Evolutionary conservation across 2,329 filamentous ascomycete genomes (phyloP).

Genomic region (Aspergillus tamarii): DNA sequence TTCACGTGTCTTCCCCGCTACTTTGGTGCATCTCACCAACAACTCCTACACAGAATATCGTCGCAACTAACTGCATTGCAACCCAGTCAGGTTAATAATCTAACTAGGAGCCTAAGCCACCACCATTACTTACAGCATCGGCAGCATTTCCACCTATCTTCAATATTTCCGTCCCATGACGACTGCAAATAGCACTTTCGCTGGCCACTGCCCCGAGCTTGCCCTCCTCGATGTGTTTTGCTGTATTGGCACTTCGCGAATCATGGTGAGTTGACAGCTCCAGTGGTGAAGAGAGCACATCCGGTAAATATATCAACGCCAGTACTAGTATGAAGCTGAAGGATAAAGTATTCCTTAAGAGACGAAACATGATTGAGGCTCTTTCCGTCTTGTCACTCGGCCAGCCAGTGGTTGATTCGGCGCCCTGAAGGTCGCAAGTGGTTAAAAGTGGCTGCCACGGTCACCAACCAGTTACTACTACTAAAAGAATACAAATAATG

Average conservation of each 20-base stretch:
- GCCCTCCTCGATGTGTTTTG: slow-evolving; percentile 34
- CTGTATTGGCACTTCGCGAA: slow-evolving; percentile 16
- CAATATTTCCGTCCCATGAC: slow-evolving; percentile 68
- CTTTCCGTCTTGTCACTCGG: slow-evolving; percentile 4
- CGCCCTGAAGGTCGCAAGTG: background rate
- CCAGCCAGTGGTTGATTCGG: background rate
- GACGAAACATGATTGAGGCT: slow-evolving; percentile 21
- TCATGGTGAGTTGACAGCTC: slow-evolving; percentile 13
- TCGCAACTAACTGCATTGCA: slow-evolving; percentile 62
- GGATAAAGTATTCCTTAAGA: slow-evolving; percentile 21
- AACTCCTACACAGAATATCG: slow-evolving; percentile 74
- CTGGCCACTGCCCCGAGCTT: slow-evolving; percentile 68
- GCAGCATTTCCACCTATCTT: slow-evolving; percentile 70
- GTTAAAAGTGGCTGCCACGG: slow-evolving; percentile 22
- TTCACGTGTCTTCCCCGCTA: background rate
- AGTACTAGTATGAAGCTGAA: slow-evolving; percentile 25
- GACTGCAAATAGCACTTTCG: slow-evolving; percentile 69
- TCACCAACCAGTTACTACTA: slow-evolving; percentile 9
- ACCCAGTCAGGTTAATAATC: background rate
- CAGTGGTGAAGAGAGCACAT: slow-evolving; percentile 26
- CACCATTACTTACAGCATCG: slow-evolving; percentile 60
- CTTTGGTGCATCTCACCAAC: slow-evolving; percentile 50
- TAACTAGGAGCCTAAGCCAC: background rate
- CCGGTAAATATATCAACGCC: slow-evolving; percentile 27
- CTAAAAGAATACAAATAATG: background rate